Evolutionary conservation across 441 rosid genomes (phyloP), one percentile per base, ranked within the genome.

Genomic region (Viola pubescens): DNA sequence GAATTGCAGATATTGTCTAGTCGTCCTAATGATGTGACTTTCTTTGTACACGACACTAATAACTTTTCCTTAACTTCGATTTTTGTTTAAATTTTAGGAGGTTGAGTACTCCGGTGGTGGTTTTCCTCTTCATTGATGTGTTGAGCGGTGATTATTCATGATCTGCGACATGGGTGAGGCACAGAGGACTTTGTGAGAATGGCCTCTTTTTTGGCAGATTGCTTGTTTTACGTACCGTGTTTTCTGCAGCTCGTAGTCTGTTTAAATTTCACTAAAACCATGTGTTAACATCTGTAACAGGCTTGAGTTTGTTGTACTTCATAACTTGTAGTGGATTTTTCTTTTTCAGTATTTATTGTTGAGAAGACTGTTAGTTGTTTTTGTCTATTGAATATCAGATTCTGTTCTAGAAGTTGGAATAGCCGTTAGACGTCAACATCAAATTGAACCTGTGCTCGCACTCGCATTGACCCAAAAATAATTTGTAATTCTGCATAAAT

Each of bases 81-180:
- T 43, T 42, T 59, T 59, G 59, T 65, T 6, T 62, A 44, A 48
- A 67, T 75, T 62, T 47, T 88, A 90, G 97, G 99, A 94, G 75
- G 94, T 94, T 37, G 99, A 94, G 66, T 83, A 83, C 68, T 83
- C 99, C 0, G 97, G 91, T 3, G 99, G 97, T 9, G 96, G 97
- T 43, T 59, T 86, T 54, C 77, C 76, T 37, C 71, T 83, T 64
- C 77, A 56, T 51, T 49, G 14, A 61, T 42, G 41, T 13, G 55
- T 55, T 50, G 53, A 6, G 0, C n/a, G 4, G 16, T 37, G 42
- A 11, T 12, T 37, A 48, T 19, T 38, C 38, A 41, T 37, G n/a
- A 37, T 58, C 52, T 39, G 45, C 26, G 52, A 58, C 38, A 38
- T 54, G 11, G 7, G 26, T 37, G 37, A 48, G 37, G 43, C 40